Evolutionary conservation across 1,139 yeast genomes (phyloP).

Genomic region (Taiozyma onychis): DNA sequence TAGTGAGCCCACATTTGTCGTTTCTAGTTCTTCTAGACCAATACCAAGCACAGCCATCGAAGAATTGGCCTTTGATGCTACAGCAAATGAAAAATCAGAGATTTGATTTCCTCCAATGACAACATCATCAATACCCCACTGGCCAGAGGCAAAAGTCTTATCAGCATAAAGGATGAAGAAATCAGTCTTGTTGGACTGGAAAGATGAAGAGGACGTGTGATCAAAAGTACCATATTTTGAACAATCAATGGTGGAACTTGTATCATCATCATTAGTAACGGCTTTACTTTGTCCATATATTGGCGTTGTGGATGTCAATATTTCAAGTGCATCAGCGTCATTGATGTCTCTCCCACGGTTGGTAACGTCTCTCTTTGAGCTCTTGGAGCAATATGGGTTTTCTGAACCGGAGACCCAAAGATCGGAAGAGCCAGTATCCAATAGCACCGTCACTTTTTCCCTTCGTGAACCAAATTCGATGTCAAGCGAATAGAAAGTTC

Average conservation of each 20-base stretch:
- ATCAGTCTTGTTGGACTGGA: constrained; percentile 35
- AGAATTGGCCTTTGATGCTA: constrained; percentile 48
- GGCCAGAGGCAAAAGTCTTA: constrained; percentile 50
- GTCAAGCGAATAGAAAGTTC: constrained; percentile 44
- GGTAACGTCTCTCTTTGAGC: background rate
- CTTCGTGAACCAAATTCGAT: constrained; percentile 49
- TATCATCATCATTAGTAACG: background rate
- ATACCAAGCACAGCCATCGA: constrained; percentile 57
- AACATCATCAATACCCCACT: constrained; percentile 54
- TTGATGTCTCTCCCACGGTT: background rate
- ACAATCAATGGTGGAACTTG: constrained; percentile 10
- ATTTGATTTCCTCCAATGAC: constrained; percentile 37
- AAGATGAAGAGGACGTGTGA: constrained; percentile 33
- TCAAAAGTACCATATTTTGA: constrained; percentile 37
- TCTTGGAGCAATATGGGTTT: constrained; percentile 18
- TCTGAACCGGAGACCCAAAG: constrained; percentile 45
- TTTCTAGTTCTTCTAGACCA: constrained; percentile 48
- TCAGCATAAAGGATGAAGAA: constrained; percentile 58
- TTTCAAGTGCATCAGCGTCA: background rate
- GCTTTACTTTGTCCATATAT: background rate
- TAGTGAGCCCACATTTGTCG: constrained; percentile 27
- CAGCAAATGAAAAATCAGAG: constrained; percentile 39
- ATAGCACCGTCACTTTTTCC: constrained; percentile 45
- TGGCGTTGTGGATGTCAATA: background rate
- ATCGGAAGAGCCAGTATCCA: constrained; percentile 74